Evolutionary conservation across 1,284 basidiomycete genomes (phyloP), one percentile per base, ranked within the genome.

Genomic region (Cystobasidium pallidum): DNA sequence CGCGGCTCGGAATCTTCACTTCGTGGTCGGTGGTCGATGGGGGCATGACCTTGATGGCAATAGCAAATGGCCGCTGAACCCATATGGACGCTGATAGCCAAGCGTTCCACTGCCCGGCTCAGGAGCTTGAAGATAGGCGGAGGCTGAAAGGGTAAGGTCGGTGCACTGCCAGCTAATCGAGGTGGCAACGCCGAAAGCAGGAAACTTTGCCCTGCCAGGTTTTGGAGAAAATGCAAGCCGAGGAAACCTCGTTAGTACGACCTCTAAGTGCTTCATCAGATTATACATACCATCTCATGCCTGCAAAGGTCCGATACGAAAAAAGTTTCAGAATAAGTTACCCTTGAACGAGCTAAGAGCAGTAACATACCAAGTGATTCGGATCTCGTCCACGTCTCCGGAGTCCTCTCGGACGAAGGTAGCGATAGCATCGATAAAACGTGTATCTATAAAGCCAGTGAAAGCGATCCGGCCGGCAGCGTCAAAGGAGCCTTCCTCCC

Each of bases 371-470:
- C 72, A 73, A 10, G 45, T 59, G 8, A 73, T 51, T n/a, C 66
- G 54, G 49, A 73, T 68, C 52, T 73, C 72, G 58, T 73, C 66
- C 39, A 73, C 72, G 19, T 62, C 21, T 17, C 66, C 72, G n/a
- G 24, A 30, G 17, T 57, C 66, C 51, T 63, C 58, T 32, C 72
- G 52, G 17, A 73, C 54, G 58, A 73, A 68, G 17, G 66, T 73
- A 28, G 59, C 72, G 26, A 71, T 36, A 26, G 66, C 72, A 45
- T 73, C 59, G 21, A 65, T 68, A 57, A 67, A 73, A 13, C 66
- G 54, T 15, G 72, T 63, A 45, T 73, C 72, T 17, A 55, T 51
- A 41, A 73, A 73, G 1, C 66, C 72, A 21, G 49, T 70, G 57
- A 57, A 73, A 21, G 72, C 72, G 11, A 73, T 65, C 34, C 58